Evolutionary conservation across 1,284 basidiomycete genomes (phyloP), one percentile per base, ranked within the genome.

Genomic region (Apiotrichum montevideense): DNA sequence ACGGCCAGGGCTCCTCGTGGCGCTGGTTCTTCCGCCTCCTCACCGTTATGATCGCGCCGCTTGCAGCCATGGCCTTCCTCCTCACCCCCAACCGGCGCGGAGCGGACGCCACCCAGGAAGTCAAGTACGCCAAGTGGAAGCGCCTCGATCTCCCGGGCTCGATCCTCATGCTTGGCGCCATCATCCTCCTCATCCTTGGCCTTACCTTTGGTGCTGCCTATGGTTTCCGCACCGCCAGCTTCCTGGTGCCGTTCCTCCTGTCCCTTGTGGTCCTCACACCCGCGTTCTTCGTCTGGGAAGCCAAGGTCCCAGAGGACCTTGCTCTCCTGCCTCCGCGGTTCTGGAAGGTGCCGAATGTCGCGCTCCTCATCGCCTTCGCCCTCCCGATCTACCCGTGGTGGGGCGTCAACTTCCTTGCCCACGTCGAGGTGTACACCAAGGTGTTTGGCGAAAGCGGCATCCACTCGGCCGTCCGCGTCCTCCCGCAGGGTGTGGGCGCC

Each of bases 231-330:
- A 74, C 54, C n/a, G 61, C 72, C 3, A 52, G 58, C 5, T 76
- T 76, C 69, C 66, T 76, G 56, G 72, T 68, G 0, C 74, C 74
- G 9, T 71, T 76, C 64, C 60, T 77, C 13, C 62, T 75, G 21
- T 63, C 67, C 5, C 13, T 72, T 75, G 67, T 58, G 52, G 58
- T 68, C 32, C 52, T 75, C 52, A 72, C 69, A 44, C 56, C 68
- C 34, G 56, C 59, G 42, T 70, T 66, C 56, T 70, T 70, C 58
- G 43, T 69, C 46, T 72, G 66, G 65, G 69, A 74, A 42, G 56
- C 61, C 1, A 48, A 56, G 1, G 56, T 73, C n/a, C 59, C 62
- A 10, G 61, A 68, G 13, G 55, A 53, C 7, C 65, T 70, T 51
- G 73, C 76, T 0, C 57, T 75, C 33, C 57, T 77, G 35, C 68